phyloP scores from a whole-genome alignment of 1,284 basidiomycete species.

The Ganoderma lingzhi region DNA sequence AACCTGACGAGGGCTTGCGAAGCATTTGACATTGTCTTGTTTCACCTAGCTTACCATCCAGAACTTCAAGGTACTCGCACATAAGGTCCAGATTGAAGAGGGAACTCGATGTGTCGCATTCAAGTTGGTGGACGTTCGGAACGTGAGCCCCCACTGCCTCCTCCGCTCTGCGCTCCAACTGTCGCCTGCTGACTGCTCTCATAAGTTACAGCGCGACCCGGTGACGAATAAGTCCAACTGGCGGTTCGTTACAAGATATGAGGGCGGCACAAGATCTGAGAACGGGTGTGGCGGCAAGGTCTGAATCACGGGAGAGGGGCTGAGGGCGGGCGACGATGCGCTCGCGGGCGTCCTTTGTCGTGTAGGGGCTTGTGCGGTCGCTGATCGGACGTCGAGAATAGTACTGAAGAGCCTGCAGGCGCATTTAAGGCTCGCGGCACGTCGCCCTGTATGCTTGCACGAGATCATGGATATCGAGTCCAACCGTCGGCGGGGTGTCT shows the following conservation, averaged over 20 bases:
- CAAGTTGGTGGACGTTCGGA: constrained; percentile 67
- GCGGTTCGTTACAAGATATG: too few relatives aligned
- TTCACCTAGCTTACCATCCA: constrained; percentile 52
- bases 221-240: constrained; percentile 62
- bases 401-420: constrained; percentile 77
- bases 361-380: background rate
- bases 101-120: constrained; percentile 57
- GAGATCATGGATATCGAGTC: constrained; percentile 87
- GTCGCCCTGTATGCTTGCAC: constrained; percentile 75
- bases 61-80: constrained; percentile 67
- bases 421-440: constrained; percentile 84
- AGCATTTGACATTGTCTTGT: background rate
- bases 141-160: constrained; percentile 47
- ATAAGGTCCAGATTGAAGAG: constrained; percentile 43
- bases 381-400: constrained; percentile 36
- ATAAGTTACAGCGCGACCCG: constrained; percentile 66
- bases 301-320: too few relatives aligned
- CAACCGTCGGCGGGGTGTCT: constrained; percentile 81
- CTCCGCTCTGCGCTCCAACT: background rate
- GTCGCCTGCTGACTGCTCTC: background rate
- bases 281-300: too few relatives aligned
- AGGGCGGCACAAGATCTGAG: too few relatives aligned
- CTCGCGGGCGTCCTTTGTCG: constrained; percentile 61
- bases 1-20: too few relatives aligned
- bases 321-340: constrained; percentile 58